Evolutionary conservation across 441 rosid species (phyloP), one percentile per base, ranked within the genome.

Genomic region (Heliophila coronopifolia): DNA sequence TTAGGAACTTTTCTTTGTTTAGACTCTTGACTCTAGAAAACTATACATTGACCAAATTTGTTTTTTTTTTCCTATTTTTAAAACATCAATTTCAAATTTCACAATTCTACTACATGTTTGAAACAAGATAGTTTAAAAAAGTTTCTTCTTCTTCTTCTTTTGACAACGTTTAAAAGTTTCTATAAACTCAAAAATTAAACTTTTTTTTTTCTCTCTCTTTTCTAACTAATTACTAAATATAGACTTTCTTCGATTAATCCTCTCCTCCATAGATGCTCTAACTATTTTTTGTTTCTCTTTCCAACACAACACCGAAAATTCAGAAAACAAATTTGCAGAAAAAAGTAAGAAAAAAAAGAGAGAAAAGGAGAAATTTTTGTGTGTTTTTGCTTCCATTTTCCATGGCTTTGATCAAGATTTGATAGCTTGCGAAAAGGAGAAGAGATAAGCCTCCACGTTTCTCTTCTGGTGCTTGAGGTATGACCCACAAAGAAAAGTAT

Each of bases 261-360:
- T 57, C 69, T 57, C 48, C 38, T 35, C 54, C 64, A 36, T 50
- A 35, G 47, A 43, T 50, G 43, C 7, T 13, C 3, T 12, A 50
- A 42, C 69, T 9, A 35, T 3, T 47, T 40, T 63, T 0, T 48
- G 58, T 42, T 57, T 64, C 69, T 50, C 69, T 57, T 64, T 64
- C 69, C 23, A 1, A 50, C 57, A 48, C 46, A 57, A 56, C 52
- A 13, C 49, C 69, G 12, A 35, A 50, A 42, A 50, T n/a, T n/a
- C n/a, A n/a, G n/a, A n/a, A n/a, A n/a, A n/a, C n/a, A n/a, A n/a
- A n/a, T n/a, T n/a, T n/a, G n/a, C n/a, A n/a, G n/a, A n/a, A n/a
- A n/a, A n/a, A n/a, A n/a, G n/a, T n/a, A n/a, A n/a, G n/a, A n/a
- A n/a, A n/a, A n/a, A n/a, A n/a, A n/a, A n/a, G n/a, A n/a, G n/a